Evolutionary conservation across 1,284 basidiomycete genomes (phyloP).

Genomic region (Ganoderma boninense): DNA sequence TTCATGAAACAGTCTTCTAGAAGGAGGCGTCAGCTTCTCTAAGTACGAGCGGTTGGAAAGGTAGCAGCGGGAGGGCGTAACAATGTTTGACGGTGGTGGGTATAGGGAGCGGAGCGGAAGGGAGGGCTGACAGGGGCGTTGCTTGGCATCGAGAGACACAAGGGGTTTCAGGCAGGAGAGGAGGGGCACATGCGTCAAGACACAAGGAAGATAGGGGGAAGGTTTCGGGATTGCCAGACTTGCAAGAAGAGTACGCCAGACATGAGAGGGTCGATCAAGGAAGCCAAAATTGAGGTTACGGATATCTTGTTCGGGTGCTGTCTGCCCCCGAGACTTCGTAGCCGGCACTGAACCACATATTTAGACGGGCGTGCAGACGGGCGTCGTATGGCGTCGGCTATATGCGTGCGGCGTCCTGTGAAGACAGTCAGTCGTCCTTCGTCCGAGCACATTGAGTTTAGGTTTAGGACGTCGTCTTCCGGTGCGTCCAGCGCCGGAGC

Average conservation of each 20-base stretch:
- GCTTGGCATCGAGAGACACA: neutral
- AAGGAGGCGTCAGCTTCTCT: neutral
- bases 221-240: neutral
- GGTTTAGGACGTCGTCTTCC: neutral
- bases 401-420: neutral
- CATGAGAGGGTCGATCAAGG: neutral
- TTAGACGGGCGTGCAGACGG: neutral
- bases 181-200: neutral
- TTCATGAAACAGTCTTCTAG: constrained; percentile 1
- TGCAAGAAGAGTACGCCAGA: neutral
- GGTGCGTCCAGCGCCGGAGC: neutral
- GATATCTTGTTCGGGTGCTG: too few species aligned
- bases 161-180: neutral
- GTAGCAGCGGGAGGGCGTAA: neutral
- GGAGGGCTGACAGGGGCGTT: neutral
- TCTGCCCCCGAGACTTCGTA: neutral
- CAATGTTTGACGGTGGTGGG: neutral
- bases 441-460: neutral
- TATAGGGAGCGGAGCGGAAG: neutral
- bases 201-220: neutral
- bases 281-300: neutral
- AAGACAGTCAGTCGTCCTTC: neutral
- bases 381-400: neutral
- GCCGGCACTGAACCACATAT: neutral
- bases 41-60: neutral